Conservation (phyloP, 805 yeast genomes). For the Spathaspora girioi region DNA sequence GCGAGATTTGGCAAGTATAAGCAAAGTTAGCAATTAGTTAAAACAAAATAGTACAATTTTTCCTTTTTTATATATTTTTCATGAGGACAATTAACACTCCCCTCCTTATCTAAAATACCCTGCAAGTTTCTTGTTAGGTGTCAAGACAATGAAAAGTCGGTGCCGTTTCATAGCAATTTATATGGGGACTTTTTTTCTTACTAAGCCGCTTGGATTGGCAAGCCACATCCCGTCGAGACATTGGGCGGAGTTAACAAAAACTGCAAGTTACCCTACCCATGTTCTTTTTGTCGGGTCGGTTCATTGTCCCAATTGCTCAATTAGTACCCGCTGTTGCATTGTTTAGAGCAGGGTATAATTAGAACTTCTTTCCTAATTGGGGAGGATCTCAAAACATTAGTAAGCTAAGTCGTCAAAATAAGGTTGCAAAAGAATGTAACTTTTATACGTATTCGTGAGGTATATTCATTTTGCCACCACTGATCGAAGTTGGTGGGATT, state of each 20-base stretch:
- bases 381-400: too few species aligned
- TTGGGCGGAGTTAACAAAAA: not conserved
- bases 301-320: not conserved
- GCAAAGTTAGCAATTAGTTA: not conserved
- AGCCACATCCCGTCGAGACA: not conserved
- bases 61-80: not conserved
- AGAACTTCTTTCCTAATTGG: too few species aligned
- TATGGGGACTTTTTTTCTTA: not conserved
- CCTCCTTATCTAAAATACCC: not conserved
- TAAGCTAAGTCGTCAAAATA: too few species aligned
- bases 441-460: too few species aligned
- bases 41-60: not conserved
- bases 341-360: too few species aligned
- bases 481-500: too few species aligned
- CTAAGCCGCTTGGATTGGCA: not conserved
- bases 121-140: not conserved
- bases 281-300: not conserved
- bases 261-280: not conserved
- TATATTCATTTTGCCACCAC: too few species aligned
- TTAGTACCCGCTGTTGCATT: not conserved
- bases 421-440: too few species aligned
- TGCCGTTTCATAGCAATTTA: not conserved
- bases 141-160: not conserved
- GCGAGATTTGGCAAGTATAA: not conserved
- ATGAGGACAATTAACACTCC: not conserved